These are phyloP conservation scores for Linum tenue DNA, from an alignment of 345 rosid genomes.

Conservation along the genomic window DNA sequence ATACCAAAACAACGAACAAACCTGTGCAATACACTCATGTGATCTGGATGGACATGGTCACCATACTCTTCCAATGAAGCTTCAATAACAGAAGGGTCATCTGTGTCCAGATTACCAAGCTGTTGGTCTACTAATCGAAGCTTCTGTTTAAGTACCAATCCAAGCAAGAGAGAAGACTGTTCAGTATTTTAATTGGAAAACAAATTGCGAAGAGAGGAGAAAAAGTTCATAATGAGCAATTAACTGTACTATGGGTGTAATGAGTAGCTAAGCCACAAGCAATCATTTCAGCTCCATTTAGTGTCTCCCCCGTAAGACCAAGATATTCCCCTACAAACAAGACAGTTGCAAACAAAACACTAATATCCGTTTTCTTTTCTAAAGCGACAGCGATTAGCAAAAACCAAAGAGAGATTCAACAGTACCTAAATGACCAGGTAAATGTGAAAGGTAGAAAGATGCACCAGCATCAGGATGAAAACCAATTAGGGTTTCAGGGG, in stretches of 20 bases:
- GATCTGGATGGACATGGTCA: conserved; percentile 54
- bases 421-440: conserved; percentile 82
- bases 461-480: conserved; percentile 99
- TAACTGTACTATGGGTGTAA: conserved; percentile 50
- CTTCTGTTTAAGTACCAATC: conserved; percentile 33
- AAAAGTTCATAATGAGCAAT: conserved; percentile 1
- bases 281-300: conserved; percentile 80
- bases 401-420: conserved; percentile 1
- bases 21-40: conserved; percentile 65
- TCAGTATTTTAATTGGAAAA: conserved; percentile 4
- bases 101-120: conserved; percentile 60
- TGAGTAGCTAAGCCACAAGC: conserved; percentile 91
- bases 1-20: conserved; percentile 19
- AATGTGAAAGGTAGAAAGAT: conserved; percentile 74
- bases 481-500: conserved; percentile 89
- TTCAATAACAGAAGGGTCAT: conserved; percentile 86
- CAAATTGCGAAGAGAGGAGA: background rate
- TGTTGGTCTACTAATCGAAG: conserved; percentile 52
- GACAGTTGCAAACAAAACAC: background rate
- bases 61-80: conserved; percentile 48
- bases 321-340: conserved; percentile 74
- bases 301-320: conserved; percentile 75
- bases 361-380: background rate
- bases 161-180: background rate
- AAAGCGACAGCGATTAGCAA: background rate